These are phyloP conservation scores for Colletotrichum sp. DNA, from an alignment of 2,329 filamentous ascomycete species.

Conservation along the genomic window DNA sequence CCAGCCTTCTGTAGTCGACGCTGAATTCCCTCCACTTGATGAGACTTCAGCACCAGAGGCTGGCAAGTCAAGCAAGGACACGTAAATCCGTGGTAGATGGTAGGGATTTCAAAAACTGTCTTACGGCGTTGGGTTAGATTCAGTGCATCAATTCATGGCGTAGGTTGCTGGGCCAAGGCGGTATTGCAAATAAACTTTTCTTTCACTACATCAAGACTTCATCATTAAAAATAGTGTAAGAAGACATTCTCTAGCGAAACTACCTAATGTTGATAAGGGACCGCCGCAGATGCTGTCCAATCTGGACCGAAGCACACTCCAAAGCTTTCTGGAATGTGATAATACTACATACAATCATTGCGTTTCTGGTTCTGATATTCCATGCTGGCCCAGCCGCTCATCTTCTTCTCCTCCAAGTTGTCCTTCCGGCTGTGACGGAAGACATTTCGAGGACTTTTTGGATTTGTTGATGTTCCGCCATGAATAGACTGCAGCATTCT, in stretches of 20 bases:
- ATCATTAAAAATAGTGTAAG: background rate
- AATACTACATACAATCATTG: conserved; percentile 22
- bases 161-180: background rate
- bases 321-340: conserved; percentile 11
- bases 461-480: conserved; percentile 9
- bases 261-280: conserved; percentile 18
- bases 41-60: conserved; percentile 8
- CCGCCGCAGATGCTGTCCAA: conserved; percentile 20
- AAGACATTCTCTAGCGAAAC: conserved; percentile 1
- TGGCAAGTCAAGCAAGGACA: background rate
- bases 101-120: background rate
- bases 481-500: conserved; percentile 13
- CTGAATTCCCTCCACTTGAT: conserved; percentile 36
- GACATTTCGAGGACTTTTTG: background rate
- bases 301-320: conserved; percentile 15
- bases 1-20: conserved; percentile 32
- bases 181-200: background rate
- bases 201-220: background rate
- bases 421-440: background rate
- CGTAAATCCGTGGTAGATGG: background rate
- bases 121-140: background rate
- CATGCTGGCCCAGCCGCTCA: background rate
- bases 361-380: conserved; percentile 17
- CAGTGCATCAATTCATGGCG: background rate
- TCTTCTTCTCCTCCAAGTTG: background rate